Evolutionary conservation across 2,329 filamentous ascomycete species (phyloP).

Genomic region (Truncatella angustata): DNA sequence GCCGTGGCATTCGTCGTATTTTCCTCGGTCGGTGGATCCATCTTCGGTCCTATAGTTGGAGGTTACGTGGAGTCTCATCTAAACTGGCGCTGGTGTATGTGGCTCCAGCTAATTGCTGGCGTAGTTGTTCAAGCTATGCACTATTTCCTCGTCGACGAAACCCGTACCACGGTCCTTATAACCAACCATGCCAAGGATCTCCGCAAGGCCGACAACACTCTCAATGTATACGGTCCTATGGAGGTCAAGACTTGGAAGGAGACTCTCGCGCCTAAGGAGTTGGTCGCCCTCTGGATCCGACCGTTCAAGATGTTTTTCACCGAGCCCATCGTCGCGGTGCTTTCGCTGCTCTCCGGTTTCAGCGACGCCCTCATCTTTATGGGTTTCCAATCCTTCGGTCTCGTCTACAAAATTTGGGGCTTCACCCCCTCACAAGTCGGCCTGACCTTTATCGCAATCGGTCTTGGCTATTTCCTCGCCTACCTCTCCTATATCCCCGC

Average conservation of each 20-base stretch:
- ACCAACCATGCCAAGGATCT: constrained; percentile 56
- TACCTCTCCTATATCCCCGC: constrained; percentile 55
- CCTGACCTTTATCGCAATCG: constrained; percentile 43
- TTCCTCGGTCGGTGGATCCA: constrained; percentile 53
- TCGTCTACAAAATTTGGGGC: constrained; percentile 59
- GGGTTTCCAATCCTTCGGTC: constrained; percentile 60
- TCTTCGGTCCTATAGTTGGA: constrained; percentile 53
- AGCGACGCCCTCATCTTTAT: constrained; percentile 65
- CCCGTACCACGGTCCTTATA: constrained; percentile 55
- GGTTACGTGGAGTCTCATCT: constrained; percentile 48
- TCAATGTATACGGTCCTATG: constrained; percentile 41
- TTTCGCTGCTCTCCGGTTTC: constrained; percentile 61
- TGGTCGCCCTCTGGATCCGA: constrained; percentile 51
- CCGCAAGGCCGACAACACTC: constrained; percentile 43
- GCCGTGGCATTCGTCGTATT: constrained; percentile 60
- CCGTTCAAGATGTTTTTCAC: constrained; percentile 63
- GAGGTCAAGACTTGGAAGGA: constrained; percentile 40
- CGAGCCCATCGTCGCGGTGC: constrained; percentile 59
- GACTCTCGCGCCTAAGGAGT: constrained; percentile 39
- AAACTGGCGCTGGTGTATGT: constrained; percentile 60
- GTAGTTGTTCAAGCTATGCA: constrained; percentile 49
- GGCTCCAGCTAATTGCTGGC: constrained; percentile 60
- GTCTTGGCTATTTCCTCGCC: constrained; percentile 55
- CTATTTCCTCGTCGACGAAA: constrained; percentile 57
- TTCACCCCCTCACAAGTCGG: constrained; percentile 41